Evolutionary conservation across 768 basidiomycete genomes (phyloP), one percentile per base, ranked within the genome.

Genomic region (Boletus bicolor): DNA sequence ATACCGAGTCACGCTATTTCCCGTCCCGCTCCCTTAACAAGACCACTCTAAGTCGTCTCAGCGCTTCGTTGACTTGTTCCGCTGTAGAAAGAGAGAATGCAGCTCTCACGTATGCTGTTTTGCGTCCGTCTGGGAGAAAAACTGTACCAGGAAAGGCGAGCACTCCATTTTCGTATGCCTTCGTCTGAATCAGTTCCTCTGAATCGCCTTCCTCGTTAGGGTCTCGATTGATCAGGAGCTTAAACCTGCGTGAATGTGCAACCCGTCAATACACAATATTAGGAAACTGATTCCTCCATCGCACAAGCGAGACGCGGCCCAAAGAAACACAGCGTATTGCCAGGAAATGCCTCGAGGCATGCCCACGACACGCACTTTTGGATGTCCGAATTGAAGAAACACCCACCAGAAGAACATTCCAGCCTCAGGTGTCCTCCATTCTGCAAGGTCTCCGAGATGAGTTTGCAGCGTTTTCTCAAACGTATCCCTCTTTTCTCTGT

Each of bases 351-450:
- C 21, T 24, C 35, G 47, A 34, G 36, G 6, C 53, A 51, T 24
- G 46, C 44, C 41, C 51, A 45, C 19, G 34, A 58, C 51, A 53
- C 30, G 48, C 43, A 39, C 39, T 42, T 15, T 34, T 42, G 47
- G 53, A 52, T 53, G 26, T 53, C 56, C 55, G 47, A 51, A 58
- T 21, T 49, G 56, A 62, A 47, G 10, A 37, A 48, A 50, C 44
- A 66, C 83, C 26, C 39, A 86, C 89, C 91, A 95, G 69, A 92
- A 85, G 77, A 96, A 95, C 90, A 95, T 90, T 59, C 91, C 89
- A 24, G 89, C 83, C 62, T 86, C 84, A 9, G 90, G 91, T 0
- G 76, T 70, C 51, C 67, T 74, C 87, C 87, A 89, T 69, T 87
- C 83, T 17, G 85, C 92, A 34, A 95, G 75, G 3, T 85, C 91